These are phyloP conservation scores for Holtermannia corniformis DNA, from an alignment of 768 basidiomycete genomes.

Conservation along the genomic window DNA sequence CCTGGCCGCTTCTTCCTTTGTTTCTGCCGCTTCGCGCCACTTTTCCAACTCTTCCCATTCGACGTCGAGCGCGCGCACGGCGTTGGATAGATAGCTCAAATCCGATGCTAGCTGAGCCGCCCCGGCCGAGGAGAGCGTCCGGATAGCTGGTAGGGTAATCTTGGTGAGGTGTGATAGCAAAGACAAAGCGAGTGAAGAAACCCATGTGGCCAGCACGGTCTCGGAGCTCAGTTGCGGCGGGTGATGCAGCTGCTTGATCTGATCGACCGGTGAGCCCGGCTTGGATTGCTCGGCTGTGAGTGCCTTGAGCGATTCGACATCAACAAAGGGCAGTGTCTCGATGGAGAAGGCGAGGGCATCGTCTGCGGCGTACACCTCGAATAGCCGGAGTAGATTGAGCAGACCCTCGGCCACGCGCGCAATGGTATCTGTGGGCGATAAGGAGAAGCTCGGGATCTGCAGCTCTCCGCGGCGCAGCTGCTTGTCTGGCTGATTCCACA, in stretches of 20 bases:
- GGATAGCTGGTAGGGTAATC: constrained; percentile 62
- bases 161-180: constrained; percentile 64
- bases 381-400: constrained; percentile 80
- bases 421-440: constrained; percentile 79
- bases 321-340: constrained; percentile 65
- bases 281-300: constrained; percentile 1
- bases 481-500: constrained; percentile 57
- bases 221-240: constrained; percentile 53
- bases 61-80: constrained; percentile 80
- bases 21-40: constrained; percentile 65
- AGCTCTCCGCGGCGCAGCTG: constrained; percentile 47
- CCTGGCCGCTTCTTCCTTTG: constrained; percentile 48
- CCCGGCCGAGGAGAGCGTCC: constrained; percentile 54
- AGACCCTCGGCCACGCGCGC: constrained; percentile 88
- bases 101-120: constrained; percentile 78
- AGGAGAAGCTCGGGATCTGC: constrained; percentile 79
- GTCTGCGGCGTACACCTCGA: constrained; percentile 89
- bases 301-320: constrained; percentile 44
- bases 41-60: constrained; percentile 67
- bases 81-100: constrained; percentile 79
- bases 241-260: constrained; percentile 3
- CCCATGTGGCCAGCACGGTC: constrained; percentile 79
- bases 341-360: constrained; percentile 69
- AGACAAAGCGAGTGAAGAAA: constrained; percentile 75
- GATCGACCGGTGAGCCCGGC: constrained; percentile 47